Evolutionary conservation across 495 filamentous ascomycete species (phyloP).

Genomic region (Trypethelium eluteriae): DNA sequence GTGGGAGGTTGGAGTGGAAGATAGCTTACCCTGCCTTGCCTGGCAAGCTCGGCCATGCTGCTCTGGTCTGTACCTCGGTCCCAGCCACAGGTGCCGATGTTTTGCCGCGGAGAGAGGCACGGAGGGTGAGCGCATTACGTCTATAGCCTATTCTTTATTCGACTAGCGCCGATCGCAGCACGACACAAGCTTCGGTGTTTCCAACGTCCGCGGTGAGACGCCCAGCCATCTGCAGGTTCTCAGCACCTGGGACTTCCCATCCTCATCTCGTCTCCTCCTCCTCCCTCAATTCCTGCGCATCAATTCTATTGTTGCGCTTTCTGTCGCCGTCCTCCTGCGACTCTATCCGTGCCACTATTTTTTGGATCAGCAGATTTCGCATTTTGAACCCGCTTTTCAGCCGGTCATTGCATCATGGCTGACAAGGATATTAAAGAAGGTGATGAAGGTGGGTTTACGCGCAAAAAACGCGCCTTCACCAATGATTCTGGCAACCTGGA

Average conservation of each 20-base stretch:
- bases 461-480: constrained; percentile 11
- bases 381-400: constrained; percentile 8
- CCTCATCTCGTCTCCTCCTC: background rate
- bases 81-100: background rate
- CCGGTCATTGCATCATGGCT: constrained; percentile 28
- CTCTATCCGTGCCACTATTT: background rate
- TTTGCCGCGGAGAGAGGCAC: background rate
- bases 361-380: constrained; percentile 6
- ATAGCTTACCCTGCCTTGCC: no score
- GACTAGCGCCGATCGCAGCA: background rate
- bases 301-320: background rate
- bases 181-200: background rate
- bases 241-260: background rate
- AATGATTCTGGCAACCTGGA: background rate
- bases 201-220: background rate
- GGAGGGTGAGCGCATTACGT: background rate
- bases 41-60: no score
- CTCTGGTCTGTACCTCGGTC: background rate
- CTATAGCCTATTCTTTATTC: background rate
- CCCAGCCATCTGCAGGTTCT: background rate
- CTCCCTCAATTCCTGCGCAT: constrained; percentile 14
- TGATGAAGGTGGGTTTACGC: constrained; percentile 38
- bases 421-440: constrained; percentile 39
- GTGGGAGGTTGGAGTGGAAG: no score
- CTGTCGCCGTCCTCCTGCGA: background rate